Evolutionary conservation across 306 rosid species (phyloP), one percentile per base, ranked within the genome.

Genomic region (Pyrus betulifolia): DNA sequence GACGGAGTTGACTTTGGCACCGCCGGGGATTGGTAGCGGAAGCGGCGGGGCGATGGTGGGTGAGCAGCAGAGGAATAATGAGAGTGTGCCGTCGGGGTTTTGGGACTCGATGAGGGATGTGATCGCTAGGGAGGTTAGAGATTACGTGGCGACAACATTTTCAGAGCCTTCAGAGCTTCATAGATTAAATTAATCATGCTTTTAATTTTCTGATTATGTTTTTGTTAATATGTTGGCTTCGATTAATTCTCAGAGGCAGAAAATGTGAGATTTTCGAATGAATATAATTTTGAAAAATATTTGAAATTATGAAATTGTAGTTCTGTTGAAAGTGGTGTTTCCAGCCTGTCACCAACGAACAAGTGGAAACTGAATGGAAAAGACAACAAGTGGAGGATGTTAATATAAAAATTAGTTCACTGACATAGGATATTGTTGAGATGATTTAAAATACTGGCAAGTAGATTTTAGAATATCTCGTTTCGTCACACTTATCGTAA

Each of bases 1-100:
- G 88, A 96, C 98, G 0, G 93, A 85, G 79, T 85, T 96, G 93
- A 96, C 98, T 22, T 90, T 96, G 4, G 99, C 96, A 15, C 91
- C 99, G 3, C 98, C 99, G 2, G 97, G 99, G 61, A 42, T 66
- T 1, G 86, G 54, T 0, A 44, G 60, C 12, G 70, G 79, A 10
- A 52, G 59, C 0, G 45, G 60, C 8, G 70, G 79, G 7, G 51
- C 73, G 55, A 21, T 22, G 46, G 57, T 10, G 21, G 79, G 28
- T 21, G 80, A 22, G 12, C 86, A 44, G 15, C 87, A 62, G 0
- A 60, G 81, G n/a, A 65, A 75, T 38, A 65, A 78, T 38, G 93
- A 87, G 80, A 80, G 44, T 75, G 46, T 81, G 44, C 93, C 97
- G 78, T 28, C 84, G 14, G 97, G 85, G 66, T 91, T 96, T 76